A percentile compares a stretch with the other conserved stretches of the same genome.
Conservation (phyloP, 805 yeast genomes). For the Zygoascus tannicola region DNA sequence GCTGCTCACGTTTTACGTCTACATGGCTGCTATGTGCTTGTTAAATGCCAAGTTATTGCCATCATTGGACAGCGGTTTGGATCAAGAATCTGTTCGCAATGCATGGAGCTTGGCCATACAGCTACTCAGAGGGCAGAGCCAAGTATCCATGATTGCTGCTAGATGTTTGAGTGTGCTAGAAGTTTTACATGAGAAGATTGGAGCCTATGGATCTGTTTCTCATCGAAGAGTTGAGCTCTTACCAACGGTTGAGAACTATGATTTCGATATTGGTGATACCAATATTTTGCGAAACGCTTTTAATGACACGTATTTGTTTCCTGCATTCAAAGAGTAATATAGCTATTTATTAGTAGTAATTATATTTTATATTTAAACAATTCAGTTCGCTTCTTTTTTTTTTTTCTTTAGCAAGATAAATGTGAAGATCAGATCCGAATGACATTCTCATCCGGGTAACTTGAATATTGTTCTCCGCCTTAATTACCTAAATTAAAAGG, state of each 20-base stretch:
- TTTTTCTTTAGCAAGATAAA: no score
- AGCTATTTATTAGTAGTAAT: no score
- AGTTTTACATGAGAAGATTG: slow-evolving; percentile 10
- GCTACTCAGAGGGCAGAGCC: slow-evolving; percentile 6
- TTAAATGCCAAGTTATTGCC: slow-evolving; percentile 22
- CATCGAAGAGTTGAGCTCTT: neutral
- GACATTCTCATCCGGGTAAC: no score
- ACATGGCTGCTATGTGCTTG: slow-evolving; percentile 20
- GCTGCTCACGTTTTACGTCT: slow-evolving; percentile 21
- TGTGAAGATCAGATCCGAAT: no score
- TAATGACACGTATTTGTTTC: neutral
- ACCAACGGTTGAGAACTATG: neutral
- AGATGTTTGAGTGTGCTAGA: slow-evolving; percentile 9
- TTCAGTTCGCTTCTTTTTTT: no score
- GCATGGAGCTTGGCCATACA: slow-evolving; percentile 11
- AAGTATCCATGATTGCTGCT: slow-evolving; percentile 6
- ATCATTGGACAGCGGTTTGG: slow-evolving; percentile 10
- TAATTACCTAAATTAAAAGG: no score
- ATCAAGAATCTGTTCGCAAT: slow-evolving; percentile 7
- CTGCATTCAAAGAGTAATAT: neutral
- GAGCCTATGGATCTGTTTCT: neutral
- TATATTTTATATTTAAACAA: no score
- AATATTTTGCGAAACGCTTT: neutral
- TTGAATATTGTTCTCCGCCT: no score
- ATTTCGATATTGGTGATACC: neutral